Conservation (phyloP, 23 red algal genomes). For the Gracilaria domingensis region DNA sequence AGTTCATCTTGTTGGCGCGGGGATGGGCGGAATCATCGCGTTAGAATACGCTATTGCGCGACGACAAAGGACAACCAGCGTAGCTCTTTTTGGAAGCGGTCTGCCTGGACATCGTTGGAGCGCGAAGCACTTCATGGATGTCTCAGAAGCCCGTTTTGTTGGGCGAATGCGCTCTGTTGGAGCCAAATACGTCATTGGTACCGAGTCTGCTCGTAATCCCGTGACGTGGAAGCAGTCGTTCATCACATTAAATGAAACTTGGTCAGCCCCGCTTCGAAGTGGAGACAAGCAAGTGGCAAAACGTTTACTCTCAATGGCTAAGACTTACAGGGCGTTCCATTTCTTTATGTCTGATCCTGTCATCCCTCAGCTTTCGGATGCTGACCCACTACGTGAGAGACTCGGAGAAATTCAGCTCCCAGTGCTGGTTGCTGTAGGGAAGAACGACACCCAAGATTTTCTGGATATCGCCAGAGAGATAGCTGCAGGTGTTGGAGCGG, state of each 20-base stretch:
- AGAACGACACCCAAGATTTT: slow-evolving; percentile 56
- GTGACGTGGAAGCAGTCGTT: slow-evolving; percentile 55
- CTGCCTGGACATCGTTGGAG: slow-evolving; percentile 58
- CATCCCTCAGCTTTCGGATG: slow-evolving; percentile 30
- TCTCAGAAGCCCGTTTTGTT: slow-evolving; percentile 60
- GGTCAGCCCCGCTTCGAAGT: slow-evolving; percentile 5
- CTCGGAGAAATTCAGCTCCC: slow-evolving; percentile 38
- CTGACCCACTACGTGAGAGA: slow-evolving; percentile 12
- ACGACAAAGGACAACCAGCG: neutral
- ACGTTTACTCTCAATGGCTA: slow-evolving; percentile 51
- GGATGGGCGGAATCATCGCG: slow-evolving; percentile 40
- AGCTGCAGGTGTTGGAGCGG: slow-evolving; percentile 8
- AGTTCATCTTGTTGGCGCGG: slow-evolving; percentile 47
- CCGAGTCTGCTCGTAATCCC: slow-evolving; percentile 10
- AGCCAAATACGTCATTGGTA: slow-evolving; percentile 20
- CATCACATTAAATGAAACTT: slow-evolving; percentile 48
- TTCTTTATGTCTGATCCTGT: slow-evolving; percentile 44
- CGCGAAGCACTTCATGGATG: slow-evolving; percentile 24
- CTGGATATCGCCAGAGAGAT: slow-evolving; percentile 54
- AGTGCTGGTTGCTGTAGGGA: slow-evolving; percentile 55
- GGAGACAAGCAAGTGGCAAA: slow-evolving; percentile 44
- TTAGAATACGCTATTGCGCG: slow-evolving; percentile 41
- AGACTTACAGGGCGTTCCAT: slow-evolving; percentile 51
- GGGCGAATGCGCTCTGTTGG: slow-evolving; percentile 4
- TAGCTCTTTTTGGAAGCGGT: slow-evolving; percentile 49